Base-by-base conservation (phyloP, 2,329 filamentous ascomycete species). In the Ophiocordyceps australis region DNA sequence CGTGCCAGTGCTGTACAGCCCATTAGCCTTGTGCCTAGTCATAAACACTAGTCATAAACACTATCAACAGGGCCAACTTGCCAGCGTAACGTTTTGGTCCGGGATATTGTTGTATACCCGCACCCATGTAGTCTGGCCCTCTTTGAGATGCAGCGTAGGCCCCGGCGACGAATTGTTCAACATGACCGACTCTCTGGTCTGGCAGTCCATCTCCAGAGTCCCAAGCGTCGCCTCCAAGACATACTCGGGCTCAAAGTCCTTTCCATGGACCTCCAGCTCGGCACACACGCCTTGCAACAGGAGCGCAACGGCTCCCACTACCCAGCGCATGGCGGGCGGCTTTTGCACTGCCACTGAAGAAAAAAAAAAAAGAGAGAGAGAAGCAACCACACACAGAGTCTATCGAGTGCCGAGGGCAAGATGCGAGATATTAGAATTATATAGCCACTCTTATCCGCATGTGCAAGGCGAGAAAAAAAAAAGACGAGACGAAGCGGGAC, bases 1-100 rank as follows among this genome's bases (percentile, higher is more conserved):
- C 72, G 45, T 76, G 71, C 71, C 72, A 77, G 38, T 77, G 72
- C 62, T 73, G 15, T 14, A 14, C 7, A n/a, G n/a, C 4, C 5
- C n/a, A 12, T 27, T 9, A 25, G 23, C 6, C 14, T 18, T 2
- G 14, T n/a, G n/a, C n/a, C n/a, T n/a, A n/a, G n/a, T n/a, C n/a
- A n/a, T n/a, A n/a, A n/a, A n/a, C n/a, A n/a, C n/a, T n/a, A n/a
- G n/a, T n/a, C 9, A 17, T 24, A 14, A 7, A 3, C 11, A 4
- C 13, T 11, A 4, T 3, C 11, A 14, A 9, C 12, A 7, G 14
- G 10, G 22, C 8, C 16, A 15, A 39, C 46, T 28, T 49, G 65
- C 62, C 36, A 69, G 58, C 3, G 65, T 71, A 12, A 62, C 40
- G 33, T 72, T 70, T 9, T 54, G 37, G 20, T 58, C 42, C 2